These are phyloP conservation scores for Pleurotus ostreatus DNA, from an alignment of 768 basidiomycete genomes.

Conservation along the genomic window DNA sequence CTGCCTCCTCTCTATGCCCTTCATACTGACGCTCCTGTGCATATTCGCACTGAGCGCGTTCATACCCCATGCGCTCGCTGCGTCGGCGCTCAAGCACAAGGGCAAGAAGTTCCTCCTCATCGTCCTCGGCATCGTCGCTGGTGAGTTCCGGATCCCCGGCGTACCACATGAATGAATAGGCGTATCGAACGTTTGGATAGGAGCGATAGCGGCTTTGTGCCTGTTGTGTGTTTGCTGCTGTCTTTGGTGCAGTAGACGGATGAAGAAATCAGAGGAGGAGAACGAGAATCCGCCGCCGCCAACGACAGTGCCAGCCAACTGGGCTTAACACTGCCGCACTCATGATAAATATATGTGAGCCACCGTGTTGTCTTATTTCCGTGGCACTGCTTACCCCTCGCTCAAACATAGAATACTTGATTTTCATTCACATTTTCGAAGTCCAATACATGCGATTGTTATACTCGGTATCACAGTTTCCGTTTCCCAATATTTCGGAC, in stretches of 20 bases:
- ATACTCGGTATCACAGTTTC: too few species aligned
- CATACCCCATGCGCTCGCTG: not conserved
- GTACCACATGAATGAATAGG: too few species aligned
- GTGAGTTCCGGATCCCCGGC: not conserved
- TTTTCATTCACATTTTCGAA: too few species aligned
- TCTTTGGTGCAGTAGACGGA: constrained; percentile 4
- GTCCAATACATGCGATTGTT: too few species aligned
- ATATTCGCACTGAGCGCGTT: not conserved
- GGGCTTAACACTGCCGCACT: not conserved
- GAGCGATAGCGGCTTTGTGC: not conserved
- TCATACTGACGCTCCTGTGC: not conserved
- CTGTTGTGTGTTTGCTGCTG: constrained; percentile 1
- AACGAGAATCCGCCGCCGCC: not conserved
- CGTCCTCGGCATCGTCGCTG: constrained; percentile 3
- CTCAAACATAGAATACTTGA: too few species aligned
- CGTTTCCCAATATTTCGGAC: too few species aligned
- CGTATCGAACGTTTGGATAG: not conserved
- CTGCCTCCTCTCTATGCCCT: too few species aligned
- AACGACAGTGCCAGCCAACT: constrained; percentile 4
- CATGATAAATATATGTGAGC: too few species aligned
- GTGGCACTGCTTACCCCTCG: too few species aligned
- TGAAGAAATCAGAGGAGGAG: not conserved
- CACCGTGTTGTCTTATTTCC: too few species aligned
- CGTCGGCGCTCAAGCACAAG: not conserved
- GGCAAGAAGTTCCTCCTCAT: constrained; percentile 6